Conservation (phyloP, 441 rosid genomes). For the Cnidoscolus chayamansa region DNA sequence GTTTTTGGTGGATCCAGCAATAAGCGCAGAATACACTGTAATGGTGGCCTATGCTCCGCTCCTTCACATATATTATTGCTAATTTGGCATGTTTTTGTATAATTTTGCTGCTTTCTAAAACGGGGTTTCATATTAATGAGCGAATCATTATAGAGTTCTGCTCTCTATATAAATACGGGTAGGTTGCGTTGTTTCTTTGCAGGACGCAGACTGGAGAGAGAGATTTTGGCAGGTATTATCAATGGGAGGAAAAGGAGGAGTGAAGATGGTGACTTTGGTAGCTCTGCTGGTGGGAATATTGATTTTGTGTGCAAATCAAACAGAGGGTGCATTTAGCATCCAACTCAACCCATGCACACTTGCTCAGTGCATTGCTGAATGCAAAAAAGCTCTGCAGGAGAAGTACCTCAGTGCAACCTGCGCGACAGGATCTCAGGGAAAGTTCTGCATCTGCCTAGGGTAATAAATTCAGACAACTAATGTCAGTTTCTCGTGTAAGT, state of each 20-base stretch:
- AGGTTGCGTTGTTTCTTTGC: conserved; percentile 9
- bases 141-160: background rate
- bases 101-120: background rate
- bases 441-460: conserved; percentile 39
- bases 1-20: conserved; percentile 16
- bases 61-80: background rate
- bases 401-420: conserved; percentile 38
- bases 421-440: conserved; percentile 28
- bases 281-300: background rate
- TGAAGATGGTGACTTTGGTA: background rate
- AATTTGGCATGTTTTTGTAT: background rate
- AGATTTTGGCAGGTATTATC: background rate
- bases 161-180: conserved; percentile 27
- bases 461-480: conserved; percentile 1
- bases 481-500: background rate
- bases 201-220: background rate
- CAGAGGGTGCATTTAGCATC: conserved; percentile 33
- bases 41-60: background rate
- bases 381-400: conserved; percentile 32
- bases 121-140: background rate
- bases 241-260: conserved; percentile 24
- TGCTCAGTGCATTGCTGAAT: conserved; percentile 32
- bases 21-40: conserved; percentile 15
- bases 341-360: conserved; percentile 36
- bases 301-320: conserved; percentile 15